Evolutionary conservation across 441 rosid genomes (phyloP).

Genomic region (Pelargonium fulgidum): DNA sequence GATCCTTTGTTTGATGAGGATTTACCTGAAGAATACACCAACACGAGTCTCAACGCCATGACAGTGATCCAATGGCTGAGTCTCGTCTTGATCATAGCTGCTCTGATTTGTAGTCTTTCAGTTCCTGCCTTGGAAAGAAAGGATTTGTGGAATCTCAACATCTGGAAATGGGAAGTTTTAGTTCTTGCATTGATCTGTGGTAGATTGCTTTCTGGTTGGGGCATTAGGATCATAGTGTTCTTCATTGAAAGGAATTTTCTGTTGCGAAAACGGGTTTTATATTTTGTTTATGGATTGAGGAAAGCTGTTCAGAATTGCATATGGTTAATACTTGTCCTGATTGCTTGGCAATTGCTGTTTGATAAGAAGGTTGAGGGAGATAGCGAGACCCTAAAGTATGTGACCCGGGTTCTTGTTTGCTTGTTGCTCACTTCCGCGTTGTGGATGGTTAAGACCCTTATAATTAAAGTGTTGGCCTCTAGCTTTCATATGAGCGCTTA

Average conservation of each 20-base stretch:
- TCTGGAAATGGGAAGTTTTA: slow-evolving; percentile 64
- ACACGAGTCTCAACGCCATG: slow-evolving; percentile 12
- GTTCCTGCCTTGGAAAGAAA: slow-evolving; percentile 28
- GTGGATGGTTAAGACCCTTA: slow-evolving; percentile 58
- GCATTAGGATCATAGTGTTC: slow-evolving; percentile 42
- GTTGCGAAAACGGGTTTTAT: slow-evolving; percentile 45
- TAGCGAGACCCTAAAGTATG: background rate
- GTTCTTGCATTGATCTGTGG: slow-evolving; percentile 50
- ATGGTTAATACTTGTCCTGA: slow-evolving; percentile 57
- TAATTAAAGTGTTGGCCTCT: slow-evolving; percentile 65
- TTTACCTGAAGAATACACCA: slow-evolving; percentile 21
- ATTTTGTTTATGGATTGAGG: slow-evolving; percentile 30
- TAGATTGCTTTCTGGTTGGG: slow-evolving; percentile 46
- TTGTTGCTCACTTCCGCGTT: slow-evolving; percentile 45
- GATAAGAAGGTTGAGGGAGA: slow-evolving; percentile 24
- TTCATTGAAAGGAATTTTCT: slow-evolving; percentile 46
- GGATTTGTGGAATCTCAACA: slow-evolving; percentile 40
- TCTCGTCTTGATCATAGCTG: slow-evolving; percentile 17
- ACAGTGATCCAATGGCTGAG: background rate
- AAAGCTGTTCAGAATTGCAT: slow-evolving; percentile 68
- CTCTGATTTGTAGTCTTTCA: slow-evolving; percentile 34
- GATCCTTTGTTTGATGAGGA: slow-evolving; percentile 23
- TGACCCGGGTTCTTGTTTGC: slow-evolving; percentile 24
- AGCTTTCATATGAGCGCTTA: slow-evolving; percentile 71
- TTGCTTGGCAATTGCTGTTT: slow-evolving; percentile 53